Evolutionary conservation across 2,329 filamentous ascomycete species (phyloP).

Genomic region (Samsoniella hepiali): DNA sequence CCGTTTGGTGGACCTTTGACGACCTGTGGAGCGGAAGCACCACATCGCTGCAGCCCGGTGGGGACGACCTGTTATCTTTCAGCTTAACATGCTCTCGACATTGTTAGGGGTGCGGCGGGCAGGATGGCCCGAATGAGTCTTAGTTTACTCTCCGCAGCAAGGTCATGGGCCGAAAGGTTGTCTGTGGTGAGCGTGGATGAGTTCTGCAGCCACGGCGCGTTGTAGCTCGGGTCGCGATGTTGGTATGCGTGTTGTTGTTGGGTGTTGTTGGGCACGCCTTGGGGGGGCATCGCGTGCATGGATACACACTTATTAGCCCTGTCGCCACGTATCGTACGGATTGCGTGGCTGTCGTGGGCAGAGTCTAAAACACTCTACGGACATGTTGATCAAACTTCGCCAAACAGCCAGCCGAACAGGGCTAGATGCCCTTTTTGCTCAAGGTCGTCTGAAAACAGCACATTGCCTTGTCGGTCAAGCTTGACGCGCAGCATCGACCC

Average conservation of each 20-base stretch:
- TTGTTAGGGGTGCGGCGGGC: background rate
- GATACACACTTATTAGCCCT: background rate
- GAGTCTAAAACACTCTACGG: background rate
- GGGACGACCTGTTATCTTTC: constrained; percentile 12
- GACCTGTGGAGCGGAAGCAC: background rate
- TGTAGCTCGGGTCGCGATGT: background rate
- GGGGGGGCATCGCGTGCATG: background rate
- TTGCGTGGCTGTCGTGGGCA: background rate
- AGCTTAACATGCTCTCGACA: background rate
- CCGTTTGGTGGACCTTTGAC: background rate
- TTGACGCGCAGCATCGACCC: background rate
- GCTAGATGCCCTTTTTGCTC: no score
- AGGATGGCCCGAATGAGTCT: background rate
- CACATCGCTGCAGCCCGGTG: constrained; percentile 7
- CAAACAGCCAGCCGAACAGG: no score
- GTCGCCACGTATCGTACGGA: background rate
- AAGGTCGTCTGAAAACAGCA: background rate
- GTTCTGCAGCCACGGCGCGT: background rate
- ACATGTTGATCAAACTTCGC: no score
- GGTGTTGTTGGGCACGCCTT: background rate
- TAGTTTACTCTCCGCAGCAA: background rate
- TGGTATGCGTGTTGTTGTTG: background rate
- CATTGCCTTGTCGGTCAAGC: background rate
- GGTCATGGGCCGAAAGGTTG: background rate
- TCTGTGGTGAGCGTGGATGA: background rate